Conservation (phyloP, 2,329 filamentous ascomycete species). For the Claviceps sp. region DNA sequence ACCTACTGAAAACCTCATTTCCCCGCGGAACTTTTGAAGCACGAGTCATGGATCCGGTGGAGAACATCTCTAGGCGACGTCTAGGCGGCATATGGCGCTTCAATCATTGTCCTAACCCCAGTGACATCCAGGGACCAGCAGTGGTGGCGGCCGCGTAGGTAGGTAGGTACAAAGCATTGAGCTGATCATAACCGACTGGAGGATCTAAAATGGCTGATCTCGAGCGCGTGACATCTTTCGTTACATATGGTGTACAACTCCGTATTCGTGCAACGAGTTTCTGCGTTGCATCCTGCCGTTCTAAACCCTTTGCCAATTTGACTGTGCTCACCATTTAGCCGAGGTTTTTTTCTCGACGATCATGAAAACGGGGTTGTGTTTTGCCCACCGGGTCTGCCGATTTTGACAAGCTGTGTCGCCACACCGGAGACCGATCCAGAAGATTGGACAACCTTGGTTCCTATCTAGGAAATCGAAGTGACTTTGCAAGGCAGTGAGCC, state of each 20-base stretch:
- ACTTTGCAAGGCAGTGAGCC: background rate
- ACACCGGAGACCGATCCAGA: too few relatives aligned
- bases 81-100: slow-evolving; percentile 3
- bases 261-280: too few relatives aligned
- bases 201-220: background rate
- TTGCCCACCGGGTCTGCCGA: too few relatives aligned
- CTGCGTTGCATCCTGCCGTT: background rate
- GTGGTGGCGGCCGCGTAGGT: too few relatives aligned
- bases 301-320: background rate
- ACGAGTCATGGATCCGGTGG: background rate
- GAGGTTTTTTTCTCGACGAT: too few relatives aligned
- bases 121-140: background rate
- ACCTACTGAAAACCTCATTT: background rate
- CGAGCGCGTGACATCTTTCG: background rate
- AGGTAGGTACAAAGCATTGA: background rate
- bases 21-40: background rate
- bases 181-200: background rate
- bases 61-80: background rate
- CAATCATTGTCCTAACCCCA: background rate
- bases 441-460: background rate
- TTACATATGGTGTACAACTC: too few relatives aligned
- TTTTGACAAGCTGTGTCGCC: too few relatives aligned
- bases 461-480: background rate
- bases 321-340: background rate
- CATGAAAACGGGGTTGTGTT: background rate